Base-by-base conservation (phyloP, 169 alveolate genomes). In the Amoebophrya sp. region DNA sequence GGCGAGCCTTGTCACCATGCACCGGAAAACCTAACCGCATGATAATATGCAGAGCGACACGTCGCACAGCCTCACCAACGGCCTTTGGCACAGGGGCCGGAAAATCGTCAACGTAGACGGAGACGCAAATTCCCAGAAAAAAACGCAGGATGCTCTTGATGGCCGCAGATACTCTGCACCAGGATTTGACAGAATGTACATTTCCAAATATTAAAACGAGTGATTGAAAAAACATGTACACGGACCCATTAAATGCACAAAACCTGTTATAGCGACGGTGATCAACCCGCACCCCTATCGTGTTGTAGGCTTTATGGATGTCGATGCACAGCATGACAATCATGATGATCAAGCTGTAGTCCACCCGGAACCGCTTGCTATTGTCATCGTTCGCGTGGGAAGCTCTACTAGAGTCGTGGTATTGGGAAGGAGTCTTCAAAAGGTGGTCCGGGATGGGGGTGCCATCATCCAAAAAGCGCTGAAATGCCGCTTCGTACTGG, bases 81-180 rank as follows among this genome's bases (percentile, higher is more conserved):
- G 83, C 3, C 83, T 65, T 18, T 6, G 83, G 83, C 12, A 65
- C 83, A 12, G 83, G 83, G n/a, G 36, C 2, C 39, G 36, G 10
- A 36, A 65, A 65, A 36, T 65, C 83, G 83, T 65, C 83, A 26
- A 65, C 83, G 26, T 65, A 65, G n/a, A 65, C 83, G 83, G 38
- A 26, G 33, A 65, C 2, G 10, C 18, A 0, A 26, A 65, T 6
- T 10, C 1, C 39, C 36, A 65, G 33, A 26, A 65, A 26, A 26
- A 6, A 6, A 6, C 2, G 33, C 3, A 26, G 3, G 83, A 65
- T 18, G 26, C 10, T 0, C 26, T 65, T 6, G 18, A 65, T 6
- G 83, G 83, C 83, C 83, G 2, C 1, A 26, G 83, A 65, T 26
- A 65, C n/a, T 0, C 83, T 29, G 26, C 2, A 1, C 36, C 33